Percentiles rank a stretch among this genome's conserved stretches.
phyloP scores from a whole-genome alignment of 352 stramenopile genomes.

The Phytophthora sansomeana region DNA sequence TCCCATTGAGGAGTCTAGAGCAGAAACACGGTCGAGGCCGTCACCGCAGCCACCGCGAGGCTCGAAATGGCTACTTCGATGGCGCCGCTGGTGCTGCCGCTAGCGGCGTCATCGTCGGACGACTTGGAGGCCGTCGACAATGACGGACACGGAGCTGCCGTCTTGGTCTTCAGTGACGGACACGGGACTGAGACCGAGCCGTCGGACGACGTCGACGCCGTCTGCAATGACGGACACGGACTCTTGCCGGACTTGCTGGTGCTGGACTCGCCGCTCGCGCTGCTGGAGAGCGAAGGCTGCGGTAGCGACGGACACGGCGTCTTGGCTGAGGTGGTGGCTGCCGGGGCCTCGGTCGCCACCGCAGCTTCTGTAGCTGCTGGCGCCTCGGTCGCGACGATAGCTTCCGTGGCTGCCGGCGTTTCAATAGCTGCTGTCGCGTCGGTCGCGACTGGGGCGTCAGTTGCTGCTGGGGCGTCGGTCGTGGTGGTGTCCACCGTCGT shows the following conservation, averaged over 20 bases:
- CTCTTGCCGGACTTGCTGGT: constrained; percentile 28
- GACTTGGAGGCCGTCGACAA: constrained; percentile 35
- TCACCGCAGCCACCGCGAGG: constrained; percentile 18
- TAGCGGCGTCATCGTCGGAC: constrained; percentile 23
- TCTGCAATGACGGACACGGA: constrained; percentile 40
- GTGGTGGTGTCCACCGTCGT: constrained; percentile 1
- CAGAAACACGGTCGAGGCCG: constrained; percentile 27
- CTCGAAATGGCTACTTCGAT: constrained; percentile 10
- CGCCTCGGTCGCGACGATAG: constrained; percentile 9
- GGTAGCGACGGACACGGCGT: constrained; percentile 42
- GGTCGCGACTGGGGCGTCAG: neutral
- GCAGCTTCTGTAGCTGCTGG: constrained; percentile 1
- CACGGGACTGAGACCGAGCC: constrained; percentile 28
- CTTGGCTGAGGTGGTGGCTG: constrained; percentile 15
- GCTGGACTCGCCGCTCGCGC: constrained; percentile 21
- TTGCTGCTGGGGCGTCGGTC: constrained; percentile 14
- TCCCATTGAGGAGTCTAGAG: constrained; percentile 29
- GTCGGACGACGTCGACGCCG: constrained; percentile 37
- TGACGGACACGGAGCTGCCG: constrained; percentile 31
- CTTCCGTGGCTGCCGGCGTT: constrained; percentile 17
- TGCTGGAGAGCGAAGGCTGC: constrained; percentile 34
- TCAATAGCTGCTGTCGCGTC: neutral
- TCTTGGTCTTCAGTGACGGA: constrained; percentile 22
- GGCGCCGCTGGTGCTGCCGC: constrained; percentile 22
- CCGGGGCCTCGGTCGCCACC: neutral